Conservation (phyloP, 2,329 filamentous ascomycete species). For the Stagonosporopsis tanaceti region DNA sequence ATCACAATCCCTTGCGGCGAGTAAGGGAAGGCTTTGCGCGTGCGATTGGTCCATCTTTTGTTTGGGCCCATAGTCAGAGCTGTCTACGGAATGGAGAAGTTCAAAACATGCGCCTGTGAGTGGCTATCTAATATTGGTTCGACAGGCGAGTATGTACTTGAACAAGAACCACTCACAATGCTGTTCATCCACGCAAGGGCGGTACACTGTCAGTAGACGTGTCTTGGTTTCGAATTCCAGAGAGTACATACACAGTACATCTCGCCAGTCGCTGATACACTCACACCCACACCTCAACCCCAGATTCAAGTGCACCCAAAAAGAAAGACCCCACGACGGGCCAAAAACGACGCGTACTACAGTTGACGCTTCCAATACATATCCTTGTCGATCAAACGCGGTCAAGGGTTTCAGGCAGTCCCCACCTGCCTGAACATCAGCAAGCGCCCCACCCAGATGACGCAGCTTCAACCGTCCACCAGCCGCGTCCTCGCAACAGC, state of each 20-base stretch:
- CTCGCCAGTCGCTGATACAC: background rate
- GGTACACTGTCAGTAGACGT: background rate
- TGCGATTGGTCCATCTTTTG: too few relatives aligned
- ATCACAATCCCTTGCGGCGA: background rate
- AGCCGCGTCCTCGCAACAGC: slow-evolving; percentile 15
- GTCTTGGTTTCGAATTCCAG: background rate
- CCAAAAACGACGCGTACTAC: slow-evolving; percentile 18
- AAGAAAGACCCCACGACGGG: slow-evolving; percentile 9
- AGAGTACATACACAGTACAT: background rate
- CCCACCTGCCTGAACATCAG: slow-evolving; percentile 19
- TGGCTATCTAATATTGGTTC: background rate
- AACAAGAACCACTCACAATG: too few relatives aligned
- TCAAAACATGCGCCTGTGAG: background rate
- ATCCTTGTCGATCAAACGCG: slow-evolving; percentile 15
- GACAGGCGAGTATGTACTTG: too few relatives aligned
- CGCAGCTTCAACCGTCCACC: slow-evolving; percentile 11
- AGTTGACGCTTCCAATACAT: slow-evolving; percentile 9
- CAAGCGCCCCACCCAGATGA: slow-evolving; percentile 12
- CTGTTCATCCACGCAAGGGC: background rate
- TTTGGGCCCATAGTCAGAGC: too few relatives aligned
- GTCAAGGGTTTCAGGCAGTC: slow-evolving; percentile 18
- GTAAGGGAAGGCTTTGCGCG: background rate
- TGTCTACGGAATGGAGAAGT: too few relatives aligned
- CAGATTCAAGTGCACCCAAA: background rate
- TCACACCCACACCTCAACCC: background rate